Evolutionary conservation across 164 flowering plant species (phyloP).

Genomic region (Stephania japonica): DNA sequence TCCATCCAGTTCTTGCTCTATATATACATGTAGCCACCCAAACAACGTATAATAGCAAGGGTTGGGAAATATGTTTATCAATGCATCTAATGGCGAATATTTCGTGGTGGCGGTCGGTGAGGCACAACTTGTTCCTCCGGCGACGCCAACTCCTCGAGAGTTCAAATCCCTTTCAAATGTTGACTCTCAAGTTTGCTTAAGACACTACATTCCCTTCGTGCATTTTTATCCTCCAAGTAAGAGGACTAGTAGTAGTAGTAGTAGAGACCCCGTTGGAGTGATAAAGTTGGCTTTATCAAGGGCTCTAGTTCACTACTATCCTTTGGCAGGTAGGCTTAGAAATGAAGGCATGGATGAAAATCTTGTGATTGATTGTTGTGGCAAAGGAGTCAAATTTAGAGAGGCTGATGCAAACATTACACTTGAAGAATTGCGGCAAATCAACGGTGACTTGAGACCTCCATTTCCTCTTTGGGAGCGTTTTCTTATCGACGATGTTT

Average conservation of each 20-base stretch:
- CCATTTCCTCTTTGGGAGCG: slow-evolving; percentile 18
- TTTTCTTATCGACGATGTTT: slow-evolving; percentile 19
- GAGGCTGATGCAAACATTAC: slow-evolving; percentile 16
- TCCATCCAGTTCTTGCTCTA: no score
- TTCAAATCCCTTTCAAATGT: slow-evolving; percentile 22
- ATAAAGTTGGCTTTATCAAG: slow-evolving; percentile 16
- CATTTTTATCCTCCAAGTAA: slow-evolving; percentile 17
- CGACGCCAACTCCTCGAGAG: slow-evolving; percentile 18
- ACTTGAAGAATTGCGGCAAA: slow-evolving; percentile 1
- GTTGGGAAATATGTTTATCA: no score
- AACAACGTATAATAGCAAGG: no score
- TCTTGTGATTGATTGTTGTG: slow-evolving; percentile 21
- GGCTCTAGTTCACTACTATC: slow-evolving; percentile 22
- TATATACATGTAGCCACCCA: no score
- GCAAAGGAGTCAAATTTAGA: slow-evolving; percentile 20
- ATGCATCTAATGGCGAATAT: no score
- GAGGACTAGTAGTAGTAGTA: background rate
- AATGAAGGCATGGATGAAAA: slow-evolving; percentile 11
- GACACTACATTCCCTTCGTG: slow-evolving; percentile 22
- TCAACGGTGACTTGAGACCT: slow-evolving; percentile 15
- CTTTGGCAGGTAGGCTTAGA: slow-evolving; percentile 21
- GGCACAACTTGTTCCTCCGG: slow-evolving; percentile 17
- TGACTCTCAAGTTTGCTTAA: slow-evolving; percentile 21
- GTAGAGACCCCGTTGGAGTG: background rate
- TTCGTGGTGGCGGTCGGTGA: slow-evolving; percentile 8